Evolutionary conservation across 2,329 filamentous ascomycete genomes (phyloP).

Genomic region (Triangularia verruculosa): DNA sequence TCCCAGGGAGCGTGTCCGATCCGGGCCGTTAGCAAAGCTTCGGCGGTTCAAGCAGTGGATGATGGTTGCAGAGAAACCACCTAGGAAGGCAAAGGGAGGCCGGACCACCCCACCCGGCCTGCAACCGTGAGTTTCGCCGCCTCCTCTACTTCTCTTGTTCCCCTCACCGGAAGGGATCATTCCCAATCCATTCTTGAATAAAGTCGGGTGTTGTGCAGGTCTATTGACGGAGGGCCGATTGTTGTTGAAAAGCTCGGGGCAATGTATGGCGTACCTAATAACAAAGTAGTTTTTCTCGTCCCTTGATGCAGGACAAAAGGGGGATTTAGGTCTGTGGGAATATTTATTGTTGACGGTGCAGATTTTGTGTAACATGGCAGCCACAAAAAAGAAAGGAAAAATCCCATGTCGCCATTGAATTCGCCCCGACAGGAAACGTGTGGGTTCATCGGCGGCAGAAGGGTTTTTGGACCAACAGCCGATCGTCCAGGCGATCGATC

Average conservation of each 20-base stretch:
- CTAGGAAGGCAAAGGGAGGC: not conserved
- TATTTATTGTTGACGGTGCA: not conserved
- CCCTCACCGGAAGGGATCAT: not conserved
- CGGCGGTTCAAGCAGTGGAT: not conserved
- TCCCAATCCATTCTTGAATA: not conserved
- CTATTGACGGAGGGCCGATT: not conserved
- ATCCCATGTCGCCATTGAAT: not conserved
- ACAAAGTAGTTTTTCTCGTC: not conserved
- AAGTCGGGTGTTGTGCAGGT: not conserved
- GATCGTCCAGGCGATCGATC: conserved; percentile 10
- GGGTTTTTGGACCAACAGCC: conserved; percentile 12
- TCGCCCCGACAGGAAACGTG: not conserved
- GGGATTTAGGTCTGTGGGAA: not conserved
- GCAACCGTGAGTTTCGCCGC: not conserved
- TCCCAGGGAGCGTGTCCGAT: not conserved
- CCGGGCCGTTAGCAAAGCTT: not conserved
- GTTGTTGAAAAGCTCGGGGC: not conserved
- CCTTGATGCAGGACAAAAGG: not conserved
- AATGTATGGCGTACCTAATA: not conserved
- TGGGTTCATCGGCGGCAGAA: not conserved
- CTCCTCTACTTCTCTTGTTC: not conserved
- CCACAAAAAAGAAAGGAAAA: not conserved
- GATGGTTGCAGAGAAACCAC: not conserved
- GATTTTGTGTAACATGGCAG: not conserved
- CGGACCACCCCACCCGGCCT: not conserved